Base-by-base conservation (phyloP, 228 moss, liverwort and hornwort species). In the Sphagnum magellanicum region DNA sequence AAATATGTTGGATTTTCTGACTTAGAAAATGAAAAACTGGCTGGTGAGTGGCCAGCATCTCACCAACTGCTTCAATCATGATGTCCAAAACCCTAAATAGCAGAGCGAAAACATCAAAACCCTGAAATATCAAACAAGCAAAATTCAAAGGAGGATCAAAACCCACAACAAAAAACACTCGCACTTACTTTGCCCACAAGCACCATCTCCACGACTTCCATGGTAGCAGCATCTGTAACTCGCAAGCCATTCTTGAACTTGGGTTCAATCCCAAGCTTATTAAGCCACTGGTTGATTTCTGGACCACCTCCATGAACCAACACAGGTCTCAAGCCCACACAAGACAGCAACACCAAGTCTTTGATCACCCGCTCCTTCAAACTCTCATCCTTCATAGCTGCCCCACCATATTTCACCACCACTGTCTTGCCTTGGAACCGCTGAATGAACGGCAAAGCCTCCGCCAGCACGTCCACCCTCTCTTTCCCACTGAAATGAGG, bases 151-250 rank as follows among this genome's bases (percentile, higher is more conserved):
- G 32, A 32, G 32, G 32, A 32, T 32, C 32, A 32, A 32, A 32
- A 32, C 32, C 32, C 32, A 32, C 32, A 32, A 32, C 32, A 32
- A 32, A 32, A 32, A 47, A 49, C 5, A 49, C 0, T 49, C 16
- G 13, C 4, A 67, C 79, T 70, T 67, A 87, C 88, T 77, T 87
- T 93, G 50, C 97, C 93, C 5, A 93, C 93, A 10, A 98, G 90
- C 72, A 92, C 93, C 97, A 93, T 93, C 83, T 98, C 97, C 71
- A 98, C 97, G 52, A 98, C 81, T 68, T 92, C 93, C 97, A 93
- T 98, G 5, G 97, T 98, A 0, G 85, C 90, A 0, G 75, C 91
- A 58, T 93, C 93, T 0, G 93, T 98, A 6, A 98, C 93, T 4
- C 93, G 80, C 64, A 93, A 65, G 3, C 93, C 97, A 50, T 93